phyloP scores from a whole-genome alignment of 225 moss, liverwort and hornwort species.

The Physcomitrium patens region DNA sequence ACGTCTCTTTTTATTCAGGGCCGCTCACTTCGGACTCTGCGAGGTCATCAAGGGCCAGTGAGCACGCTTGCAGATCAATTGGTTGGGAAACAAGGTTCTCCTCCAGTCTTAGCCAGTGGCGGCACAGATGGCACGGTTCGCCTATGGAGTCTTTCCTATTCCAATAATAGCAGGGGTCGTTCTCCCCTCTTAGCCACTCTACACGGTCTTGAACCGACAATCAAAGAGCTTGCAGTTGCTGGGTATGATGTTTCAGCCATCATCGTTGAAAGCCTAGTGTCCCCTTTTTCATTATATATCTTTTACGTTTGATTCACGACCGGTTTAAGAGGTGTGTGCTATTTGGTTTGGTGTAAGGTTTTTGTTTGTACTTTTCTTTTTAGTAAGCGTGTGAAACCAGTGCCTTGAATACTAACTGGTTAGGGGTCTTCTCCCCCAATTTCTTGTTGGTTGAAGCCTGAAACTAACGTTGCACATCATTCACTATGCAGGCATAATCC shows the following conservation, averaged over 20 bases:
- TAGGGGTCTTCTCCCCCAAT: background rate
- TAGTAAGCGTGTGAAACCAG: slow-evolving; percentile 1
- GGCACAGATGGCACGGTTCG: slow-evolving; percentile 74
- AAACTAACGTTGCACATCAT: slow-evolving; percentile 24
- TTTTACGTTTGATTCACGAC: background rate
- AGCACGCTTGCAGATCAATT: slow-evolving; percentile 71
- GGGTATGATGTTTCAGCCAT: slow-evolving; percentile 40
- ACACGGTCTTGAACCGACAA: slow-evolving; percentile 62
- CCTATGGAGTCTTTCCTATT: slow-evolving; percentile 68
- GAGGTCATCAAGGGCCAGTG: slow-evolving; percentile 70
- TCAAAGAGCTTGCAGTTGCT: slow-evolving; percentile 66
- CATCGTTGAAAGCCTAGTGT: slow-evolving; percentile 9
- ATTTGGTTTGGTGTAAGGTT: background rate
- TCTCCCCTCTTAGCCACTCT: slow-evolving; percentile 72
- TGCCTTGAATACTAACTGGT: background rate
- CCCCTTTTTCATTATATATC: background rate
- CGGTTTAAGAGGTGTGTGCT: background rate
- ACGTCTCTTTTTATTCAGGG: slow-evolving; percentile 38
- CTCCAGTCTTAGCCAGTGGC: slow-evolving; percentile 74
- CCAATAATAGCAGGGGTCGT: slow-evolving; percentile 47
- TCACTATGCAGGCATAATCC: slow-evolving; percentile 59
- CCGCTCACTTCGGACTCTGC: slow-evolving; percentile 66
- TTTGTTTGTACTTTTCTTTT: slow-evolving; percentile 14
- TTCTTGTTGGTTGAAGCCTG: background rate
- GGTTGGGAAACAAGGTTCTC: slow-evolving; percentile 56